Base-by-base conservation (phyloP, 305 asterid genomes). In the Fraxinus xanthoxyloides region DNA sequence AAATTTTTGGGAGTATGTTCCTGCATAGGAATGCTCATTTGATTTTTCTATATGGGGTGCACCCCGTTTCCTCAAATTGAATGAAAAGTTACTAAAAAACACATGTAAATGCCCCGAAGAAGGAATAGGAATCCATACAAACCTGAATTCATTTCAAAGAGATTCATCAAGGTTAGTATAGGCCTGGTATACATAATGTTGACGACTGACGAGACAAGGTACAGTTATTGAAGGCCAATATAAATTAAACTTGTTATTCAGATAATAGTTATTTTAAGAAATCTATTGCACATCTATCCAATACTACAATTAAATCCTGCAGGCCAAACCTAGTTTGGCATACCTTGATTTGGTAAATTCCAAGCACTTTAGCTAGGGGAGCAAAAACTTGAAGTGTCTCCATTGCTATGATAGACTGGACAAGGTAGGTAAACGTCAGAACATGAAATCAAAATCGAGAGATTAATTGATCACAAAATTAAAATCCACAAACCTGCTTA, bases 301-400 rank as follows among this genome's bases (percentile, higher is more conserved):
- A 51, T 51, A 51, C 4, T n/a, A 51, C 23, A 51, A 51, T 51
- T 51, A 51, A 51, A 17, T 51, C 61, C 21, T 17, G 23, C 61
- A 51, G 61, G 61, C 61, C 7, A 51, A 51, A 17, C 23, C 61
- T 46, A 46, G 56, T 63, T 81, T 51, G 61, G 61, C 23, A 80
- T 74, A 93, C 98, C 96, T 95, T 95, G 84, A 95, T 93, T 84
- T 91, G 98, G 92, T 95, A 92, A 87, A 95, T 92, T 61, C 98
- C 98, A 63, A 95, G 93, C 83, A 95, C 89, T 87, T 95, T 93
- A 38, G 98, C 98, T 72, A 95, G 88, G 74, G 98, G 98, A 80
- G 98, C 97, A 90, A 95, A 95, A 70, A 95, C 94, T 91, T 92
- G 97, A 87, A 93, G 92, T 13, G 98, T 95, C 92, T 95, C 98